A percentile compares a stretch with the other conserved stretches of the same genome.
phyloP scores from a whole-genome alignment of 2,329 filamentous ascomycete species.

The Penicillium sp. region DNA sequence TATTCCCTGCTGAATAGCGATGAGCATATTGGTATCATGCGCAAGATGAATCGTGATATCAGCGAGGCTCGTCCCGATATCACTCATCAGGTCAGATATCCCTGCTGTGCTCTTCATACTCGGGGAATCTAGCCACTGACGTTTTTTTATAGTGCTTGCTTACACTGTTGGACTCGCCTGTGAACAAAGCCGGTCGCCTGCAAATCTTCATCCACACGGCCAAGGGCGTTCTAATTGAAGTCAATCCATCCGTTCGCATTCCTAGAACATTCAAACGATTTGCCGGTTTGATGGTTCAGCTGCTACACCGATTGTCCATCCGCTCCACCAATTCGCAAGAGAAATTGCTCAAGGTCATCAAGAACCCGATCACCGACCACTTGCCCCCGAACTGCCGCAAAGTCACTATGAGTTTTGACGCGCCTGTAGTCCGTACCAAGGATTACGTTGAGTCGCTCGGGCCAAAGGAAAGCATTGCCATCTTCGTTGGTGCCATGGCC shows the following conservation, averaged over 20 bases:
- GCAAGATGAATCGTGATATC: slow-evolving; percentile 98
- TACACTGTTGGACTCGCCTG: slow-evolving; percentile 91
- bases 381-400: slow-evolving; percentile 96
- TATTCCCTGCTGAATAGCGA: slow-evolving; percentile 98
- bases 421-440: slow-evolving; percentile 74
- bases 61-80: slow-evolving; percentile 97
- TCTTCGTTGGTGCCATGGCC: slow-evolving; percentile 97
- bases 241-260: slow-evolving; percentile 95
- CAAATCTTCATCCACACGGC: slow-evolving; percentile 99
- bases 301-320: slow-evolving; percentile 91
- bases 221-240: slow-evolving; percentile 94
- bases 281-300: slow-evolving; percentile 95
- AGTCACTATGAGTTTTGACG: slow-evolving; percentile 92
- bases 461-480: slow-evolving; percentile 86
- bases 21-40: slow-evolving; percentile 97
- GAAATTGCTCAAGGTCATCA: slow-evolving; percentile 94
- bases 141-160: slow-evolving; percentile 85
- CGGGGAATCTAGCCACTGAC: no score
- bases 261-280: slow-evolving; percentile 98
- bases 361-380: slow-evolving; percentile 96
- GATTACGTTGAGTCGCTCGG: slow-evolving; percentile 79
- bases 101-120: slow-evolving; percentile 2
- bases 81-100: slow-evolving; percentile 78
- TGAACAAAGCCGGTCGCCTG: slow-evolving; percentile 96
- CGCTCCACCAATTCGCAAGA: slow-evolving; percentile 95